phyloP scores from a whole-genome alignment of 2,329 filamentous ascomycete genomes.

The Penicillium sp. region DNA sequence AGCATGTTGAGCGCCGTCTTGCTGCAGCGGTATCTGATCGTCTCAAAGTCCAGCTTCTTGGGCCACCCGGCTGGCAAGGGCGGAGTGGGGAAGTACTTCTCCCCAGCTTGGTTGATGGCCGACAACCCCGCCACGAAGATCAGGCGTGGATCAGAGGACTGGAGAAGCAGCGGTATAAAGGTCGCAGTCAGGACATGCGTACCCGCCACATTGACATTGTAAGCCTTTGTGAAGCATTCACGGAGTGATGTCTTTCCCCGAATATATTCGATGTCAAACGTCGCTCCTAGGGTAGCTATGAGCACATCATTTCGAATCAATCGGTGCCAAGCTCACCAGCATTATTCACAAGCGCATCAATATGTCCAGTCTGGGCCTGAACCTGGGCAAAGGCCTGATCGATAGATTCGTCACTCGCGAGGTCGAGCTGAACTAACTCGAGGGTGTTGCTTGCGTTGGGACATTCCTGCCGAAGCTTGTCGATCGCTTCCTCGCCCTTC shows the following conservation, averaged over 20 bases:
- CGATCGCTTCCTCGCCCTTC: slow-evolving; percentile 6
- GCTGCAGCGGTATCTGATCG: slow-evolving; percentile 25
- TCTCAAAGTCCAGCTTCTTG: slow-evolving; percentile 15
- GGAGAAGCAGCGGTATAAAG: slow-evolving; percentile 56
- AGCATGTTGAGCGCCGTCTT: slow-evolving; percentile 54
- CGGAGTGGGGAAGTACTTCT: slow-evolving; percentile 14
- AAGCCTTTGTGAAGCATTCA: slow-evolving; percentile 49
- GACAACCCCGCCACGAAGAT: slow-evolving; percentile 21
- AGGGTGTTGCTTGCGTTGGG: slow-evolving; percentile 6
- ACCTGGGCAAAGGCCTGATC: slow-evolving; percentile 9
- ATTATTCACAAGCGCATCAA: slow-evolving; percentile 15
- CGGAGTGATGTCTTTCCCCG: slow-evolving; percentile 28
- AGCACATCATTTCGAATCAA: not conserved
- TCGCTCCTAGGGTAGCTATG: slow-evolving; percentile 3
- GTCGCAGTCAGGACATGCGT: slow-evolving; percentile 48
- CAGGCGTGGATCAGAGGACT: slow-evolving; percentile 49
- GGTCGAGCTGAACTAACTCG: slow-evolving; percentile 11
- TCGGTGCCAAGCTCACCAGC: slow-evolving; percentile 4
- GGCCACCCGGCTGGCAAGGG: slow-evolving; percentile 17
- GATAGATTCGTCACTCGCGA: slow-evolving; percentile 14
- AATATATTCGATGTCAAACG: slow-evolving; percentile 14
- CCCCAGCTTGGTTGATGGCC: slow-evolving; percentile 6
- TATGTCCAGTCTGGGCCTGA: not conserved
- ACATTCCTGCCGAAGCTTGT: not conserved
- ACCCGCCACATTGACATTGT: slow-evolving; percentile 55